Conservation (phyloP, 2,329 filamentous ascomycete species). For the Dothideomycetes sp. region DNA sequence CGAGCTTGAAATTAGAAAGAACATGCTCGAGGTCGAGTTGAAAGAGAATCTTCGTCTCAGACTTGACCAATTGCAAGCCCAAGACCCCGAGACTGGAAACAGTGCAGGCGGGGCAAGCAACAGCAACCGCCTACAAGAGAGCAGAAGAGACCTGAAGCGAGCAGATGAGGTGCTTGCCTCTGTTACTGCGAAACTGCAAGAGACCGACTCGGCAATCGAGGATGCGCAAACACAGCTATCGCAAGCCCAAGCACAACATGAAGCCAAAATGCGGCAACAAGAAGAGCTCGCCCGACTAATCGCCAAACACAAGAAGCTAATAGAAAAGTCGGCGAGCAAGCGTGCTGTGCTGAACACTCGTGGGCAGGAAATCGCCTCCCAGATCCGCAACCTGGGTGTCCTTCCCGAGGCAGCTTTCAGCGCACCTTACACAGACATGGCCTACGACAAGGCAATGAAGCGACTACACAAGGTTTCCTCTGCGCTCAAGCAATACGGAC, state of each 20-base stretch:
- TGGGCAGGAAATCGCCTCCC: conserved; percentile 70
- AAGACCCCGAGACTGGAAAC: conserved; percentile 58
- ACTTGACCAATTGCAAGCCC: conserved; percentile 72
- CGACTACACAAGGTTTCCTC: conserved; percentile 86
- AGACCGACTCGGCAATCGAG: conserved; percentile 67
- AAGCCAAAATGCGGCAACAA: conserved; percentile 58
- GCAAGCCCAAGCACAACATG: conserved; percentile 46
- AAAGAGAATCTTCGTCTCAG: conserved; percentile 81
- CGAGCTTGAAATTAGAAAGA: conserved; percentile 70
- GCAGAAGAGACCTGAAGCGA: conserved; percentile 70
- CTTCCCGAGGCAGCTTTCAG: conserved; percentile 89
- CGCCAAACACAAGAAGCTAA: conserved; percentile 73
- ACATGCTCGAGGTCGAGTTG: conserved; percentile 73
- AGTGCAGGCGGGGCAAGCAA: conserved; percentile 32
- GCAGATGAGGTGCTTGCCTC: conserved; percentile 56
- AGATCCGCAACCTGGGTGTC: conserved; percentile 86
- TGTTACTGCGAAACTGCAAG: conserved; percentile 57
- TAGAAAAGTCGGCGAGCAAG: conserved; percentile 86
- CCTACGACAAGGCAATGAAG: conserved; percentile 53
- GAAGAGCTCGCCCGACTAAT: conserved; percentile 68
- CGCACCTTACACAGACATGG: conserved; percentile 68
- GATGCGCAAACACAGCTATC: conserved; percentile 42
- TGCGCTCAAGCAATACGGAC: conserved; percentile 87
- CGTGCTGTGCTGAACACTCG: conserved; percentile 70
- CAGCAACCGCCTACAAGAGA: conserved; percentile 58